A percentile compares a stretch with the other conserved stretches of the same genome.
phyloP scores from a whole-genome alignment of 345 rosid species.

The Eucalyptus regnans region DNA sequence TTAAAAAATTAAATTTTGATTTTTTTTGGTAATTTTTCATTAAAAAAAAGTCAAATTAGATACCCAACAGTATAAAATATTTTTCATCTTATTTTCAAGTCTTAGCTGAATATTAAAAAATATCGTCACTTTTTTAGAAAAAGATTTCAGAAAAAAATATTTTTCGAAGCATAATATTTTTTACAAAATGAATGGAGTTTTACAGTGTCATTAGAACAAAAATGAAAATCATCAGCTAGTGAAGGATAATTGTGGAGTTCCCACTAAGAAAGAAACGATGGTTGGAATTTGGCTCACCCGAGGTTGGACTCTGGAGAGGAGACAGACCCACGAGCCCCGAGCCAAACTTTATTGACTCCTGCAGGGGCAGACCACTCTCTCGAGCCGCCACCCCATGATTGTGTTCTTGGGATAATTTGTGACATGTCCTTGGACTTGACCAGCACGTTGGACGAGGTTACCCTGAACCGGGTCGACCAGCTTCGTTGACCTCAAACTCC shows the following conservation, averaged over 20 bases:
- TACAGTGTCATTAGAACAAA: background rate
- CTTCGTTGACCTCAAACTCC: background rate
- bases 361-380: background rate
- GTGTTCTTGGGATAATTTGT: background rate
- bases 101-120: fast-evolving
- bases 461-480: background rate
- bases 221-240: background rate
- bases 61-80: fast-evolving
- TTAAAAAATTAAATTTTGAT: too few relatives aligned
- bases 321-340: background rate
- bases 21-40: too few relatives aligned
- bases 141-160: fast-evolving
- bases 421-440: background rate
- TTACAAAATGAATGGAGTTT: fast-evolving
- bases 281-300: background rate
- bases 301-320: background rate
- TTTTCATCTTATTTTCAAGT: fast-evolving
- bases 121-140: too few relatives aligned
- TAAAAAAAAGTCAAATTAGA: too few relatives aligned
- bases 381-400: background rate
- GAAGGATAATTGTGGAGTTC: background rate
- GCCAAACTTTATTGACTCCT: background rate
- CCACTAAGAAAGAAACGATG: background rate
- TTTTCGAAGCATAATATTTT: fast-evolving
- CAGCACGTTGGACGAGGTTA: background rate